Conservation (phyloP, 1,284 basidiomycete genomes). For the Melampsora abietis-canadensis region DNA sequence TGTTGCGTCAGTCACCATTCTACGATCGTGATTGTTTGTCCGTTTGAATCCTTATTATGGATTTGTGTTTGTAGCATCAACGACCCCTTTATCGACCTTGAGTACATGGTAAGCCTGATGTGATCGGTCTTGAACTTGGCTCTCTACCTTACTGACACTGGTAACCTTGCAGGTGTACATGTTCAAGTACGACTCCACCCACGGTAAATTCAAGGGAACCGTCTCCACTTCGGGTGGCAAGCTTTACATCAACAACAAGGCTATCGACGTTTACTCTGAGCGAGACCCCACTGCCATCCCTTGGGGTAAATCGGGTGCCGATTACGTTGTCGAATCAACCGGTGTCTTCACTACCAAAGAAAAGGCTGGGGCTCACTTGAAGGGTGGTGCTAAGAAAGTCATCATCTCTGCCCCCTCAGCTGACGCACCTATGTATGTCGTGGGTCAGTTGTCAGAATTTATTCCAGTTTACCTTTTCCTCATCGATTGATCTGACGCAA, state of each 20-base stretch:
- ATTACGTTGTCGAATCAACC: slow-evolving; percentile 96
- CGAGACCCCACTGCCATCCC: slow-evolving; percentile 80
- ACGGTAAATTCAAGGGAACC: slow-evolving; percentile 88
- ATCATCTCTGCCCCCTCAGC: slow-evolving; percentile 98
- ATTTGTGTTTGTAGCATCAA: slow-evolving; percentile 52
- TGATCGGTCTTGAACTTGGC: slow-evolving; percentile 44
- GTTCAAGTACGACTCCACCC: slow-evolving; percentile 99
- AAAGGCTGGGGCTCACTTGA: slow-evolving; percentile 88
- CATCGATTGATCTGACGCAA: slow-evolving; percentile 50
- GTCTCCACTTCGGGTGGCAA: slow-evolving; percentile 83
- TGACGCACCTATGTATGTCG: slow-evolving; percentile 84
- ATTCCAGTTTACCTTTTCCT: slow-evolving; percentile 60
- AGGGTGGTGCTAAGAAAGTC: slow-evolving; percentile 99
- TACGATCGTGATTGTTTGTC: slow-evolving; percentile 22
- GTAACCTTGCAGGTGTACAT: slow-evolving; percentile 73
- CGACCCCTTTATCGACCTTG: slow-evolving; percentile 86
- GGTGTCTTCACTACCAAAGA: slow-evolving; percentile 96
- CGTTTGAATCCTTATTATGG: neutral
- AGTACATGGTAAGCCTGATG: slow-evolving; percentile 74
- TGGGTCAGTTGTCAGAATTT: slow-evolving; percentile 46
- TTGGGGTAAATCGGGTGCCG: slow-evolving; percentile 77
- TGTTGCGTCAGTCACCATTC: slow-evolving; percentile 74
- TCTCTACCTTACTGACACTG: neutral
- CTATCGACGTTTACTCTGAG: slow-evolving; percentile 78
- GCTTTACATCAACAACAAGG: slow-evolving; percentile 78